Evolutionary conservation across 306 rosid genomes (phyloP).

Genomic region (Castanea mollissima): DNA sequence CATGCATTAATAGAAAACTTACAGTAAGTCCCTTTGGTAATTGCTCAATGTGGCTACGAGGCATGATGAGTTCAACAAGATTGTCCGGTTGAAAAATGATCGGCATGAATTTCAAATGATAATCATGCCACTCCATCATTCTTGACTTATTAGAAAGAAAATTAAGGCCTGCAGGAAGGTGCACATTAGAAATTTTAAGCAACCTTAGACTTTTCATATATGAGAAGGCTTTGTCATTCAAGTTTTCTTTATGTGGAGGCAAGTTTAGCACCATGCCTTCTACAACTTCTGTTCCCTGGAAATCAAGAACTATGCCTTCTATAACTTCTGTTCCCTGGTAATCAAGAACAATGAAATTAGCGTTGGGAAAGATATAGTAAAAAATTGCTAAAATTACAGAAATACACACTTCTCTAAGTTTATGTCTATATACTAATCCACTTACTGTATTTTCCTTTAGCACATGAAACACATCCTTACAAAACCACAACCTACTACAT

Average conservation of each 20-base stretch:
- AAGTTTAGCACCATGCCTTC: too few relatives aligned
- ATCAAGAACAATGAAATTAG: background rate
- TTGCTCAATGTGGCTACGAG: background rate
- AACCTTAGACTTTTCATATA: constrained; percentile 17
- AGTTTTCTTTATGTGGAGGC: background rate
- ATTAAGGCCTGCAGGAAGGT: constrained; percentile 25
- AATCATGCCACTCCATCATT: constrained; percentile 24
- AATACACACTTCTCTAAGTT: background rate
- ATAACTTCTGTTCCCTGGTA: constrained; percentile 18
- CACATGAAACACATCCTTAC: background rate
- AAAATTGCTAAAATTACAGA: background rate
- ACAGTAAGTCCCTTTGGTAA: constrained; percentile 17
- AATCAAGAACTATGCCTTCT: constrained; percentile 9
- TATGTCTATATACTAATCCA: background rate
- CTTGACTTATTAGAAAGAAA: constrained; percentile 24
- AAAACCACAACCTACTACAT: constrained; percentile 4
- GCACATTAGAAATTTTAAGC: constrained; percentile 16
- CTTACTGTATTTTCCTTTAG: background rate
- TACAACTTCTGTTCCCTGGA: background rate
- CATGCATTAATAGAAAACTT: background rate
- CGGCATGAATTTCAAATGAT: constrained; percentile 16
- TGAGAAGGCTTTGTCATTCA: constrained; percentile 23
- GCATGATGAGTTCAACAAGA: constrained; percentile 28
- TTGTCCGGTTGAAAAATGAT: background rate
- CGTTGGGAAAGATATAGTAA: background rate